Percentiles rank a stretch among this genome's conserved stretches.
Conservation (phyloP, 2,329 filamentous ascomycete species). For the Penicillium oxalicum region DNA sequence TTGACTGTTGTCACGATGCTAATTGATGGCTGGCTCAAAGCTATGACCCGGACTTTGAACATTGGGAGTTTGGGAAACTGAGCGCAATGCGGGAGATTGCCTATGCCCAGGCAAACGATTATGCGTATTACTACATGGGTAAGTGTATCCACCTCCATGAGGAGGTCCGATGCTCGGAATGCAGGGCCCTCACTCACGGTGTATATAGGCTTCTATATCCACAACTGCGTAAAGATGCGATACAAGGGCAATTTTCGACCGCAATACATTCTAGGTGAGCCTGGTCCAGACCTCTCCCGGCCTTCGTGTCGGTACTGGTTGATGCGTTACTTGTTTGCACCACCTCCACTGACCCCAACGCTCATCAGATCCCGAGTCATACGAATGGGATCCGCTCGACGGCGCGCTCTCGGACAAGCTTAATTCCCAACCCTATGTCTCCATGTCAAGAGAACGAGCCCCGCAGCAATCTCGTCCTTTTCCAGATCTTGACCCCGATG, state of each 20-base stretch:
- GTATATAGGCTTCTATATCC: slow-evolving; percentile 54
- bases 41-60: slow-evolving; percentile 56
- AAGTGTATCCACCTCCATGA: slow-evolving; percentile 2
- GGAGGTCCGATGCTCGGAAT: no score
- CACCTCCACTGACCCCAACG: neutral
- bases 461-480: slow-evolving; percentile 5
- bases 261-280: slow-evolving; percentile 44
- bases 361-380: slow-evolving; percentile 42
- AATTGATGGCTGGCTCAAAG: slow-evolving; percentile 19
- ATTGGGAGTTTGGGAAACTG: slow-evolving; percentile 59
- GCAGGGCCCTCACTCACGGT: neutral
- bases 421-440: slow-evolving; percentile 41
- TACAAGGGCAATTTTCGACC: slow-evolving; percentile 46
- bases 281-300: no score
- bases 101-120: slow-evolving; percentile 49
- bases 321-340: neutral
- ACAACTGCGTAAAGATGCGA: slow-evolving; percentile 49
- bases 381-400: slow-evolving; percentile 42
- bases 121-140: slow-evolving; percentile 62
- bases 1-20: slow-evolving; percentile 2
- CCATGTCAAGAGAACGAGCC: slow-evolving; percentile 36
- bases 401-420: slow-evolving; percentile 38
- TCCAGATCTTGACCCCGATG: slow-evolving; percentile 13
- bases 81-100: slow-evolving; percentile 56
- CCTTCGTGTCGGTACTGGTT: no score